Conservation (phyloP, 495 filamentous ascomycete species). For the Thermochaetoides thermophila region DNA sequence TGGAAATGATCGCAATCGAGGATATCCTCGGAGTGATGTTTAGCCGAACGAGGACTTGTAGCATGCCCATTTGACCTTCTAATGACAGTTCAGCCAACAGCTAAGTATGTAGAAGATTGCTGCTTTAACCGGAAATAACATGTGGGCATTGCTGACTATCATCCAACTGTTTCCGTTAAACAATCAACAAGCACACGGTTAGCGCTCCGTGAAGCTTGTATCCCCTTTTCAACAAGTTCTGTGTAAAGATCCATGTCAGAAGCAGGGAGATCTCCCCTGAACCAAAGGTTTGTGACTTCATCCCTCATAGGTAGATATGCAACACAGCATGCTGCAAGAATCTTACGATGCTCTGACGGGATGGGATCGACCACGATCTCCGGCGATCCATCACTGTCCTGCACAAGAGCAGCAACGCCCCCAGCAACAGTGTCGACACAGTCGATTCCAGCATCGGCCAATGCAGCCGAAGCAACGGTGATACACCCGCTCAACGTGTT, state of each 20-base stretch:
- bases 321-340: constrained; percentile 73
- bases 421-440: constrained; percentile 84
- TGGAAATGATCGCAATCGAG: no score
- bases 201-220: constrained; percentile 27
- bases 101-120: no score
- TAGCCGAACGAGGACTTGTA: no score
- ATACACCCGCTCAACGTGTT: constrained; percentile 83
- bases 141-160: no score
- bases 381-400: constrained; percentile 23
- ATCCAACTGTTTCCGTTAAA: constrained; percentile 22
- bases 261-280: constrained; percentile 50
- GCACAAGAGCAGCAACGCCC: constrained; percentile 71
- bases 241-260: constrained; percentile 26
- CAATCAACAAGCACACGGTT: constrained; percentile 28
- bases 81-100: no score
- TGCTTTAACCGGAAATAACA: no score
- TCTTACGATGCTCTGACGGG: constrained; percentile 61
- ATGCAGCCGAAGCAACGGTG: constrained; percentile 86
- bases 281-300: constrained; percentile 88
- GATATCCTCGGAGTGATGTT: no score
- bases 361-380: constrained; percentile 68
- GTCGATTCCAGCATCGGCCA: constrained; percentile 90
- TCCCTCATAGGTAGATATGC: constrained; percentile 77
- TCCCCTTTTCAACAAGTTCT: constrained; percentile 27
- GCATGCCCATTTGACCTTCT: no score